Evolutionary conservation across 1,139 yeast genomes (phyloP), one percentile per base, ranked within the genome.

Genomic region (Hansenula sp.): DNA sequence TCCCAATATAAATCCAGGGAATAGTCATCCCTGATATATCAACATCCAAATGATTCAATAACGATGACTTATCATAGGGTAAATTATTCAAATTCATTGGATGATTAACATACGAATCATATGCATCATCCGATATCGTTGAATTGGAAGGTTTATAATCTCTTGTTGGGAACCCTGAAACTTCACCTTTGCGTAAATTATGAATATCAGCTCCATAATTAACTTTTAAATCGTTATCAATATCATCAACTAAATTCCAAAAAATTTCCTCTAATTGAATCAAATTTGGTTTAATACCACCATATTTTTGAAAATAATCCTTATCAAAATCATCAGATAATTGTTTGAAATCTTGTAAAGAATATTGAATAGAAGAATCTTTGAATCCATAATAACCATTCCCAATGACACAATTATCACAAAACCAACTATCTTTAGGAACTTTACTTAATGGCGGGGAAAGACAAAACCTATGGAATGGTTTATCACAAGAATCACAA

Each of bases 341-440:
- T 12, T 73, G 63, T 47, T 74, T 74, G 61, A 90, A 91, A 47
- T 84, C 82, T 0, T 62, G 55, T 19, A 81, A 65, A 0, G 84
- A 71, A 58, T 85, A 88, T 46, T 74, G 72, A 36, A 76, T 71
- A 5, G 74, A 70, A 18, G 84, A 81, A 51, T 87, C 95, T 53
- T 85, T 91, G 62, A 91, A 91, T 0, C 96, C 96, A 59, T 89
- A 91, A 53, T 84, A 93, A 1, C 95, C 94, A 2, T 91, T 85
- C 0, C 96, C 96, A 7, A 86, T 72, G 15, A 91, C 68, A 61
- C 98, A 91, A 48, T 76, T 76, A 40, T 83, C 84, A 62, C 98
- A 91, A 58, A 73, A 84, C 96, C 96, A 90, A 29, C 71, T 72
- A 4, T 79, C 77, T 16, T 67, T 59, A 0, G 90, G 90, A 1